Evolutionary conservation across 2,329 filamentous ascomycete genomes (phyloP), one percentile per base, ranked within the genome.

Genomic region (Coleophoma crateriformis): DNA sequence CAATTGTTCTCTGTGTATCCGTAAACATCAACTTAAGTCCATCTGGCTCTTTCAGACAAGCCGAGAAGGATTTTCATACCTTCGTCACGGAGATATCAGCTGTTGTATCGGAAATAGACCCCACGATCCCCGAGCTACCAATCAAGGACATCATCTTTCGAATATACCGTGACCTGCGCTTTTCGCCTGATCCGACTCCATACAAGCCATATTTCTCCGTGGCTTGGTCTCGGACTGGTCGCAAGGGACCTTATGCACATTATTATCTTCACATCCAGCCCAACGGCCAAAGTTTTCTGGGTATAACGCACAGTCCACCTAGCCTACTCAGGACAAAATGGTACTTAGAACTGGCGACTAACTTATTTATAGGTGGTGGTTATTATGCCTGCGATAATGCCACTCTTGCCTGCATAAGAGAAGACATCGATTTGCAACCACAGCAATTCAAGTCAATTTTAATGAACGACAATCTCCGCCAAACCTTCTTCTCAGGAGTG

Each of bases 211-310:
- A 91, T 69, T 95, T 91, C 68, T 88, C 87, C 10, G 90, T 87
- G 35, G 88, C 88, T 20, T 95, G 88, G 84, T 82, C 88, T 50
- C 84, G 90, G 17, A 95, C 90, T 0, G 90, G 90, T 17, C 80
- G 87, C 48, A 95, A 96, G 68, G 89, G 89, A 0, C 85, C 87
- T 10, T 95, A 94, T 67, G 90, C 90, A 7, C 85, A 83, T 63
- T 96, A 96, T 70, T 96, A 95, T 69, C 71, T 96, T 17, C 90
- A 95, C 66, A 78, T 88, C 55, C 81, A 92, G 64, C 89, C 90
- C 11, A 72, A 72, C 20, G 74, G 73, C 3, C 72, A 77, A 46
- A 85, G 82, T 63, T 87, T 92, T 58, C 73, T 95, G 39, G 90
- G 87, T 50, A 48, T 35, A 34, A 34, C 15, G 13, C 8, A 8